Percentiles rank a stretch among this genome's conserved stretches.
phyloP scores from a whole-genome alignment of 495 filamentous ascomycete species.

The Penicillium atrosanguineum region DNA sequence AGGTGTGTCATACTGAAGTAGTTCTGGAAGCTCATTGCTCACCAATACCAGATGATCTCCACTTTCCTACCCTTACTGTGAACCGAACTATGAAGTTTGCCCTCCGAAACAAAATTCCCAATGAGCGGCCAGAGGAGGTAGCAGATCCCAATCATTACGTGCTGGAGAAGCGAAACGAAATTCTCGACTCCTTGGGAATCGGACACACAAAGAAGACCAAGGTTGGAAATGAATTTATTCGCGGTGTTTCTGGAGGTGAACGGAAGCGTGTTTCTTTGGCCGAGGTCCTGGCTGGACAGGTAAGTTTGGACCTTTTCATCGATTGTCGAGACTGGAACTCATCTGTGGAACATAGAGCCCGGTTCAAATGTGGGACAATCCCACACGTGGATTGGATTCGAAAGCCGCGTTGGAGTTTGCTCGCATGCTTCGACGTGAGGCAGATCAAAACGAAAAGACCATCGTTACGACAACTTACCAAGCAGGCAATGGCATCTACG shows the following conservation, averaged over 20 bases:
- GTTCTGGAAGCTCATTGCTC: background rate
- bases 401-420: conserved; percentile 80
- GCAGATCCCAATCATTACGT: conserved; percentile 49
- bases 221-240: conserved; percentile 79
- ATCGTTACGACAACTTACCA: conserved; percentile 80
- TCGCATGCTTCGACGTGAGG: conserved; percentile 62
- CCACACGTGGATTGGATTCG: conserved; percentile 74
- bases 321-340: background rate
- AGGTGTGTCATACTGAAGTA: conserved; percentile 8
- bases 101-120: conserved; percentile 63
- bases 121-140: conserved; percentile 59
- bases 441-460: conserved; percentile 63
- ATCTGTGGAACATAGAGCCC: conserved; percentile 41
- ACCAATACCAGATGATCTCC: conserved; percentile 55
- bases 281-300: conserved; percentile 62
- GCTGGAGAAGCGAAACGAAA: conserved; percentile 65
- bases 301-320: conserved; percentile 27
- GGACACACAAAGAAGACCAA: conserved; percentile 73
- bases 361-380: conserved; percentile 85
- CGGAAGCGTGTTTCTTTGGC: conserved; percentile 81
- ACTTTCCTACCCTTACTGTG: conserved; percentile 78
- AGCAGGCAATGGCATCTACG: conserved; percentile 72
- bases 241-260: conserved; percentile 81
- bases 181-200: conserved; percentile 76
- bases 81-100: conserved; percentile 83